Base-by-base conservation (phyloP, 2,329 filamentous ascomycete species). In the Neofusicoccum parvum region DNA sequence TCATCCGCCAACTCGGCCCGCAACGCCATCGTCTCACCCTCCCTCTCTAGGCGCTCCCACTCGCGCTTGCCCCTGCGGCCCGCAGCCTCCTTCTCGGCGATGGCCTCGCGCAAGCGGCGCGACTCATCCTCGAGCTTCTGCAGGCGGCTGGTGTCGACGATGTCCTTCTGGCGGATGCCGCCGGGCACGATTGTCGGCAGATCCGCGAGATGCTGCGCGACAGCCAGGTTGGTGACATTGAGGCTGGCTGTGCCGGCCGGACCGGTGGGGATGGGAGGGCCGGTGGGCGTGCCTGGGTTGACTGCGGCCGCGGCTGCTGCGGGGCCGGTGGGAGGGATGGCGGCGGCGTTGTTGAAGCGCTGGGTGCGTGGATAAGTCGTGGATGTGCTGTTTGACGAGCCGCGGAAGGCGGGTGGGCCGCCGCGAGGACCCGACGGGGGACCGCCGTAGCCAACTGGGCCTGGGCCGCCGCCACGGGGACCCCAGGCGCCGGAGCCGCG, bases 81-180 rank as follows among this genome's bases (percentile, higher is more conserved):
- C 63, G 74, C 74, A 34, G 73, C 73, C 68, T 84, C 80, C 69
- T 80, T 82, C 67, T 79, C 80, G 46, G 81, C 81, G 63, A 84
- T 82, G 67, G 75, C 67, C 66, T 78, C 75, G 27, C 81, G 71
- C 67, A 84, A 67, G 69, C 75, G 80, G 66, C 80, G 76, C 1
- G 80, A 77, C 56, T 84, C 81, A 10, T 83, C 79, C 66, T 83
- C 80, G 12, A 84, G 69, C 70, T 80, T 81, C 54, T 75, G 68
- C 9, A 83, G 72, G 66, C 79, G 80, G 50, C 75, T 77, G 67
- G 73, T 76, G 65, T 83, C 80, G 64, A 79, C 74, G 6, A 80
- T 58, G 20, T 81, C 78, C 66, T 77, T 80, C 63, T 76, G 74
- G 32, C 58, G 50, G 62, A 73, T 68, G 2, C 82, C 82, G 17